Conservation (phyloP, 805 yeast genomes). For the Metschnikowia cubensis region DNA sequence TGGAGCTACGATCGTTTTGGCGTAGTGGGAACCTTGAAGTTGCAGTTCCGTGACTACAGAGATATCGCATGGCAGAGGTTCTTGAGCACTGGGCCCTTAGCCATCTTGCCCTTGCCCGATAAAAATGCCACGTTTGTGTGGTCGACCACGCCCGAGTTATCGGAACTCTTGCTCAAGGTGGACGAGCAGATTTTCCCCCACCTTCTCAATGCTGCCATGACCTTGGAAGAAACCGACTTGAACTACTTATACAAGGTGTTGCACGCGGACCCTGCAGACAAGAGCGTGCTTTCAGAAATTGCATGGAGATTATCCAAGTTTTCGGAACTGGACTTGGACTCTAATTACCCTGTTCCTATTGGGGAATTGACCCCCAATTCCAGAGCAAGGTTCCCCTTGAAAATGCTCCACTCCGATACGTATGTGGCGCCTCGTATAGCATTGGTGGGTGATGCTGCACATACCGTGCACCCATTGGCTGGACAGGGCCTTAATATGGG, state of each 20-base stretch:
- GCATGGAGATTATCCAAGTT: slow-evolving; percentile 58
- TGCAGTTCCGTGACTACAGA: slow-evolving; percentile 68
- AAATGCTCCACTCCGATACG: slow-evolving; percentile 84
- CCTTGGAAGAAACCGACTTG: slow-evolving; percentile 74
- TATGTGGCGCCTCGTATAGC: slow-evolving; percentile 84
- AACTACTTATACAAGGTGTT: slow-evolving; percentile 54
- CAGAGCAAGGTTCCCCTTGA: slow-evolving; percentile 85
- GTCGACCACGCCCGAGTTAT: slow-evolving; percentile 78
- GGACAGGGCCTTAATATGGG: slow-evolving; percentile 99
- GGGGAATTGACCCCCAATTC: slow-evolving; percentile 55
- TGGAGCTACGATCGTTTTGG: slow-evolving; percentile 90
- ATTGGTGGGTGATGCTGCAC: slow-evolving; percentile 97
- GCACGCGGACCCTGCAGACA: slow-evolving; percentile 37
- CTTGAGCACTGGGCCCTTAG: slow-evolving; percentile 87
- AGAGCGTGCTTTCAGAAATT: slow-evolving; percentile 60
- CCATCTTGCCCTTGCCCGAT: slow-evolving; percentile 83
- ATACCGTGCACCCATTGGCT: slow-evolving; percentile 93
- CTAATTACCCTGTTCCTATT: slow-evolving; percentile 64
- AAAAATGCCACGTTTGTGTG: slow-evolving; percentile 90
- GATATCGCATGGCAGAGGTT: slow-evolving; percentile 91
- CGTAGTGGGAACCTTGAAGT: slow-evolving; percentile 82
- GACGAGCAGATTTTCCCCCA: slow-evolving; percentile 61
- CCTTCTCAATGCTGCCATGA: slow-evolving; percentile 81
- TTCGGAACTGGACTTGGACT: slow-evolving; percentile 47
- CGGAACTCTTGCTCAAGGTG: slow-evolving; percentile 56